These are phyloP conservation scores for Xylaria sp. DNA, from an alignment of 2,329 filamentous ascomycete species.

Conservation along the genomic window DNA sequence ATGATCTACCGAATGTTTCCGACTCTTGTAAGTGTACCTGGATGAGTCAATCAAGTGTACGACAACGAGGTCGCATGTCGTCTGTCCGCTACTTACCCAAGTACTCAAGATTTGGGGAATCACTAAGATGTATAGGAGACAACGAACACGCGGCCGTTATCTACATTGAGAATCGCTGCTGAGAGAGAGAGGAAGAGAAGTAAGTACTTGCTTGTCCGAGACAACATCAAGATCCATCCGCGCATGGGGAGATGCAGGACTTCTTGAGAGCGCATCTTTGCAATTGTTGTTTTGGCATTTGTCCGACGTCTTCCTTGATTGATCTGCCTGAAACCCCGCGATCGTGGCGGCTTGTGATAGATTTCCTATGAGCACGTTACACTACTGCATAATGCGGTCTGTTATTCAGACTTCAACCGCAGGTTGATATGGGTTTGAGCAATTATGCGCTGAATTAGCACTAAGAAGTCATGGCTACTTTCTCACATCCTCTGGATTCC, in stretches of 20 bases:
- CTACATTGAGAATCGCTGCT: neutral
- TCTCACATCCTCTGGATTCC: neutral
- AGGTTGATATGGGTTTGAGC: neutral
- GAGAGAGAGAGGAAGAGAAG: neutral
- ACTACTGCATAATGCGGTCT: too few species aligned
- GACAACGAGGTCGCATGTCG: neutral
- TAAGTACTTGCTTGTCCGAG: too few species aligned
- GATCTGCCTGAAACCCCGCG: too few species aligned
- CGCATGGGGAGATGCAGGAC: too few species aligned
- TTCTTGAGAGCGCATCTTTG: too few species aligned
- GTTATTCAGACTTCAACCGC: neutral
- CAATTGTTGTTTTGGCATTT: too few species aligned
- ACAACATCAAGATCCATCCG: too few species aligned
- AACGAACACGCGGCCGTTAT: neutral
- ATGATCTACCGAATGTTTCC: constrained; percentile 2
- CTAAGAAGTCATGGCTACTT: neutral
- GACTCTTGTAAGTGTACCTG: neutral
- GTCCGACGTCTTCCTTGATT: too few species aligned
- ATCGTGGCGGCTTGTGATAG: too few species aligned
- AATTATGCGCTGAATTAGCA: neutral
- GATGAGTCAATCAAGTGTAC: neutral
- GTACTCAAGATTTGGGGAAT: neutral
- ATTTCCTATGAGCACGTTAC: too few species aligned
- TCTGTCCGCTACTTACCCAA: neutral
- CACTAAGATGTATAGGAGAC: neutral